A percentile compares a stretch with the other conserved stretches of the same genome.
Conservation (phyloP, 2,329 filamentous ascomycete species). For the Fusarium secorum region DNA sequence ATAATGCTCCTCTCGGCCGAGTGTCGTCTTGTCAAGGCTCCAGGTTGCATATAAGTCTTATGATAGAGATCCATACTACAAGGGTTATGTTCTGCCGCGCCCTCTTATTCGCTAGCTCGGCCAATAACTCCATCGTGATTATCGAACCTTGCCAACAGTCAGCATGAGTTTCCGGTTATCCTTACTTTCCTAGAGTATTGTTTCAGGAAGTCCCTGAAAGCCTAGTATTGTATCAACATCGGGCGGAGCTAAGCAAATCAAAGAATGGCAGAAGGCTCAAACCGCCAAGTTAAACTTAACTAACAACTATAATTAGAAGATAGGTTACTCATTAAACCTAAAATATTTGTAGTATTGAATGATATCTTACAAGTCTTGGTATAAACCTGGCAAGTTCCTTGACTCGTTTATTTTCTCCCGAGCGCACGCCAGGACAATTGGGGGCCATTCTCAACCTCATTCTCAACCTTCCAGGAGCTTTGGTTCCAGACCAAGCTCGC, state of each 20-base stretch:
- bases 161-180: neutral
- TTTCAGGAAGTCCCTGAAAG: neutral
- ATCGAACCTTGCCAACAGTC: neutral
- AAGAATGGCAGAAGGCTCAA: neutral
- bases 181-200: neutral
- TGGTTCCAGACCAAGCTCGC: neutral
- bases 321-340: accelerated
- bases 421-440: neutral
- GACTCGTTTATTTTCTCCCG: neutral
- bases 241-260: neutral
- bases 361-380: no score
- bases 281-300: neutral
- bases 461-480: neutral
- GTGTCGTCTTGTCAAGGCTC: neutral
- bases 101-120: neutral
- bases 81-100: neutral
- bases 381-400: neutral
- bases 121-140: neutral
- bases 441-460: neutral
- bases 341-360: neutral
- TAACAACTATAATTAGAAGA: neutral
- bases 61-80: neutral
- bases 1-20: neutral
- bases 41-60: neutral
- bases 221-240: neutral